Evolutionary conservation across 2,329 filamentous ascomycete species (phyloP), one percentile per base, ranked within the genome.

Genomic region (Aspergillus tubingensis): DNA sequence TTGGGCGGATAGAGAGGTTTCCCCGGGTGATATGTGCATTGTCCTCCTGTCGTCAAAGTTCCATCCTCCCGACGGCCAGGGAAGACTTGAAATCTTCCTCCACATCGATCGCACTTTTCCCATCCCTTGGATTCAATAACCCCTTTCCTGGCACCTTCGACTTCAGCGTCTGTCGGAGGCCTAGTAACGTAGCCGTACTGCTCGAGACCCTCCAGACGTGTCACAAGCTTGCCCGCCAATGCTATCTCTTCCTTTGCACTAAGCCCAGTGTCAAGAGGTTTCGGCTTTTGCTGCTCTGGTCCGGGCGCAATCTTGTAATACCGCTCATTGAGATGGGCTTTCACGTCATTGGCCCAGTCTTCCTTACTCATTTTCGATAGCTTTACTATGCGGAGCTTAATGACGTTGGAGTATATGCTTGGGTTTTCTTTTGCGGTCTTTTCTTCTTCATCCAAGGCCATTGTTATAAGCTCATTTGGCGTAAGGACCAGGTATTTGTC

Each of bases 21-120:
- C 8, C 89, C 91, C 69, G 88, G 91, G 73, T 99, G 95, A 74
- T 94, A 88, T 0, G 80, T 87, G 77, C 96, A 99, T 38, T 80
- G 79, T 0, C 93, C 93, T 23, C 91, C 91, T 0, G 88, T 89
- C 15, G 96, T 83, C 2, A 90, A 83, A 0, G 88, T 88, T 49
- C 96, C 95, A 66, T 86, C 83, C 67, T 88, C 84, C 57, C 92
- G 86, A 44, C 94, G 87, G 3, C 92, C 91, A 0, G 93, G 92
- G 65, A 96, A 98, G 3, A 96, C 91, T 70, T 96, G 91, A 70
- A 99, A 99, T 21, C 94, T 88, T 36, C 87, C 87, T 44, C 83
- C 83, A 76, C 95, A 99, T 19, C 95, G 88, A 70, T 96, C 93
- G 70, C 95, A 99, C 53, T 87, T 83, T 77, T 99, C 95, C 83